phyloP scores from a whole-genome alignment of 225 moss, liverwort and hornwort species.

The Bryum argenteum region DNA sequence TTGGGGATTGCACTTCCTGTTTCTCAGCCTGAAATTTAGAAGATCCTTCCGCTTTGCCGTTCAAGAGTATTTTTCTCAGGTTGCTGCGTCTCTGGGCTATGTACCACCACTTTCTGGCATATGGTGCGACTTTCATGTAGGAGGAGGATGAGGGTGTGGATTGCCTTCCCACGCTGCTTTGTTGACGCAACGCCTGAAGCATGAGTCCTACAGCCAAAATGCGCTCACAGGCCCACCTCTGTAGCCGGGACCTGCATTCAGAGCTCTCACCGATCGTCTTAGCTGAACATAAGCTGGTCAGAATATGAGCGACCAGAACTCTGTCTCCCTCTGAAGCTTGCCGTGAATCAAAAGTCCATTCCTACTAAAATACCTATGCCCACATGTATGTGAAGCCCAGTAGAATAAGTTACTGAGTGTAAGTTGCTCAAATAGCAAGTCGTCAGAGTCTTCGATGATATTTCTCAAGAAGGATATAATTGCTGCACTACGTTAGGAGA shows the following conservation, averaged over 20 bases:
- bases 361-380: background rate
- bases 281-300: background rate
- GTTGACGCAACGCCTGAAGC: slow-evolving; percentile 37
- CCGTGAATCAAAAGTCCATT: background rate
- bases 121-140: slow-evolving; percentile 49
- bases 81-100: slow-evolving; percentile 39
- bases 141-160: background rate
- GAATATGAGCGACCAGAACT: background rate
- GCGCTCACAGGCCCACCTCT: slow-evolving; percentile 49
- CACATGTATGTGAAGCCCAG: background rate
- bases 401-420: background rate
- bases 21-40: background rate
- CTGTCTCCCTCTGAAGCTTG: background rate
- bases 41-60: slow-evolving; percentile 15
- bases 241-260: slow-evolving; percentile 24
- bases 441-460: background rate
- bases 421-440: background rate
- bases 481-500: background rate
- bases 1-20: background rate
- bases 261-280: background rate
- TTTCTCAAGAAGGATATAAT: background rate
- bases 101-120: slow-evolving; percentile 60
- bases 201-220: slow-evolving; percentile 49
- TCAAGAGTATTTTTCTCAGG: slow-evolving; percentile 23
- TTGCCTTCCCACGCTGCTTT: slow-evolving; percentile 30